These are phyloP conservation scores for Diaporthe sp. DNA, from an alignment of 2,329 filamentous ascomycete genomes.

Conservation along the genomic window DNA sequence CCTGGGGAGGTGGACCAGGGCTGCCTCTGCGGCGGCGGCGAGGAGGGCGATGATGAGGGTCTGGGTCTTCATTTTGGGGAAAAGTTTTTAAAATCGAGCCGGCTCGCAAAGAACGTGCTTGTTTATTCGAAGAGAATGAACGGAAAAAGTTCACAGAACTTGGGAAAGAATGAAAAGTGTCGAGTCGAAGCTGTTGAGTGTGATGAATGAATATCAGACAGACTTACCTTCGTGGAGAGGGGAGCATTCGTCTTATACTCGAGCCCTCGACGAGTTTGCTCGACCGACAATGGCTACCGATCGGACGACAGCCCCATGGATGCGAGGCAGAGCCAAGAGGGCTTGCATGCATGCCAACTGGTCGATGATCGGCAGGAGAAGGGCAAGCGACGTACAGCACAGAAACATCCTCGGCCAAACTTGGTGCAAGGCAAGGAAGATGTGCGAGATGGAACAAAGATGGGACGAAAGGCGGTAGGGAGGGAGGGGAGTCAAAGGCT, in stretches of 20 bases:
- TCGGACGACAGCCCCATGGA: constrained; percentile 5
- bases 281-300: background rate
- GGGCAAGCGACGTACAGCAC: constrained; percentile 18
- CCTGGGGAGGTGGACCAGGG: constrained; percentile 21
- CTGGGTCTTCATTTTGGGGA: constrained; percentile 16
- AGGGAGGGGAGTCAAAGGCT: background rate
- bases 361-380: constrained; percentile 27
- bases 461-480: constrained; percentile 19
- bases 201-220: background rate
- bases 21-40: constrained; percentile 26
- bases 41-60: constrained; percentile 24
- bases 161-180: background rate
- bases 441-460: constrained; percentile 6
- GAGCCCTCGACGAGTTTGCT: background rate
- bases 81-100: background rate
- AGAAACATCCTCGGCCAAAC: constrained; percentile 17
- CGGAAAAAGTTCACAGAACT: constrained; percentile 27
- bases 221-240: background rate
- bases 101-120: constrained; percentile 16
- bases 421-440: background rate
- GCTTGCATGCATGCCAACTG: background rate
- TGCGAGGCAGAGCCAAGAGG: background rate
- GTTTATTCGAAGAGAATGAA: constrained; percentile 5
- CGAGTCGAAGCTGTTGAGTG: background rate
- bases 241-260: background rate